Base-by-base conservation (phyloP, 441 rosid species). In the Populus tomentosa region DNA sequence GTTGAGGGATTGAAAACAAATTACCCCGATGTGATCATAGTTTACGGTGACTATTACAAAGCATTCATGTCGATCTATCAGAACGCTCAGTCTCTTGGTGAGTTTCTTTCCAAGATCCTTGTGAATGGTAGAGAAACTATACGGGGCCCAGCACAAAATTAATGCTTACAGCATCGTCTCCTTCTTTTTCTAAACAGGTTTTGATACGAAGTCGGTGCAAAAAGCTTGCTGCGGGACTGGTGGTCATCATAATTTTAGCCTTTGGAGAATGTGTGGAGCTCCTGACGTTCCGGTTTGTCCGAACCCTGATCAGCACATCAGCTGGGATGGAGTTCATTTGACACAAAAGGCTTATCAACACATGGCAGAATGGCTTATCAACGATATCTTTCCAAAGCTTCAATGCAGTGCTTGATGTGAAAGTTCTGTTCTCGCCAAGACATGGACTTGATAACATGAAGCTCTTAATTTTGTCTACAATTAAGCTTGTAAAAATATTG, bases 281-380 rank as follows among this genome's bases (percentile, higher is more conserved):
- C 0, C 20, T 69, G 56, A 16, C 14, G 72, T 69, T 36, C 30
- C 72, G 20, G 72, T 69, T 21, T 69, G 72, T 36, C 56, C 30
- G 2, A 23, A 38, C 2, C 72, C 72, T 4, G 28, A 69, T 5
- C 9, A 40, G 11, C 3, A 21, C 16, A 69, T 69, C 30, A 69
- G 72, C 50, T 69, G 72, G 72, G 72, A 69, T 28, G 72, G 72
- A 21, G 4, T 69, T 8, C 56, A 69, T 69, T n/a, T 16, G 8
- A 69, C 72, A 11, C 30, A 69, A 38, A 23, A 36, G 7, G 56
- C 72, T 24, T 69, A 69, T 9, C 24, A 9, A 2, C 23, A 68
- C 6, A 33, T 68, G 50, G 71, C 71, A 20, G 10, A 10, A 68
- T 68, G 46, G 71, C 40, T 68, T 9, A 68, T 68, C 11, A 5